These are phyloP conservation scores for Phaeomoniella chlamydospora DNA, from an alignment of 2,329 filamentous ascomycete genomes.

Conservation along the genomic window DNA sequence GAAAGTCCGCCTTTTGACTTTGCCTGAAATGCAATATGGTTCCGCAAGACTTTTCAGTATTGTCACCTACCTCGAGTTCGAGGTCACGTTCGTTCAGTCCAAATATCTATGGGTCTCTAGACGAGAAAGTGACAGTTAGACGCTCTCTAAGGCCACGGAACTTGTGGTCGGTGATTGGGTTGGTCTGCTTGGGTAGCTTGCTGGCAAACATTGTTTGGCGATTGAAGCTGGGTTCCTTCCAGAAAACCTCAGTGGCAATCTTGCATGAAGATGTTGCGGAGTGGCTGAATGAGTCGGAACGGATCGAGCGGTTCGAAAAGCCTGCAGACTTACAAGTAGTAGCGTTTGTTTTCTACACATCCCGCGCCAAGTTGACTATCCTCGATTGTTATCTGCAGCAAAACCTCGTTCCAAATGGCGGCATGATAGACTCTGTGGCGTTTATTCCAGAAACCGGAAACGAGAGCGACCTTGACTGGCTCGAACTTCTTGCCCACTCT, in stretches of 20 bases:
- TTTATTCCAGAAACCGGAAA: slow-evolving; percentile 25
- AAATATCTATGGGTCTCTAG: background rate
- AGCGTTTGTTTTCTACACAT: background rate
- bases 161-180: background rate
- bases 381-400: slow-evolving; percentile 27
- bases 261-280: slow-evolving; percentile 1
- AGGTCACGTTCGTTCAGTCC: no score
- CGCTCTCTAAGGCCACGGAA: no score
- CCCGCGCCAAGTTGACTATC: slow-evolving; percentile 5
- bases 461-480: slow-evolving; percentile 19
- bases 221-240: background rate
- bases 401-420: slow-evolving; percentile 23
- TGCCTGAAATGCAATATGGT: no score
- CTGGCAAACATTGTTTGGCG: background rate
- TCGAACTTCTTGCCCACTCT: slow-evolving; percentile 12
- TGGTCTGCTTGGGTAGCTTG: background rate
- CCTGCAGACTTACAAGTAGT: background rate
- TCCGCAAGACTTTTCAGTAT: no score
- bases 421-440: slow-evolving; percentile 26
- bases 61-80: no score
- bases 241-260: slow-evolving; percentile 8
- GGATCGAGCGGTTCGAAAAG: background rate
- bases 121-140: no score
- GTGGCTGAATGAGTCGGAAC: background rate
- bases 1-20: no score